phyloP scores from a whole-genome alignment of 2,329 filamentous ascomycete species.

The Colletotrichum neosansevieriae region DNA sequence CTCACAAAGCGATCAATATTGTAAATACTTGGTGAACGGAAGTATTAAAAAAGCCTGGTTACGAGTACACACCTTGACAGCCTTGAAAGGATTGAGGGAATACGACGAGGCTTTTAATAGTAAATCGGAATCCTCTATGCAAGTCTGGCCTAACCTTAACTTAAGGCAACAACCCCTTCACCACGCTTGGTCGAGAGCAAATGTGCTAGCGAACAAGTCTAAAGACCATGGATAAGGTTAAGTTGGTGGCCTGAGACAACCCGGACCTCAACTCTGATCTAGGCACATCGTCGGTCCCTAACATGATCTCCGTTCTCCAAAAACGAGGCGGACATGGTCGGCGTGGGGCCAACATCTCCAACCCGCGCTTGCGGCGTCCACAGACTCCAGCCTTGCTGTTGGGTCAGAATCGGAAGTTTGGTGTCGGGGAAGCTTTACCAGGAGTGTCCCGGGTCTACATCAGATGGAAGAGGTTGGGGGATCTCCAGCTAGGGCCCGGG shows the following conservation, averaged over 20 bases:
- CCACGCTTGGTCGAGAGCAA: neutral
- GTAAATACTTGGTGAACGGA: no score
- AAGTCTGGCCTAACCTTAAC: no score
- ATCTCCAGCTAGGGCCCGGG: neutral
- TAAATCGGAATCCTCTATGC: neutral
- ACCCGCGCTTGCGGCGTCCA: neutral
- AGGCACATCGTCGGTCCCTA: neutral
- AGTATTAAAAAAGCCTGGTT: no score
- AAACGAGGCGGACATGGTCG: neutral
- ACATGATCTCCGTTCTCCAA: neutral
- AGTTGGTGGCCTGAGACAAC: constrained; percentile 17
- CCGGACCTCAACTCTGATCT: neutral
- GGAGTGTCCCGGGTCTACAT: neutral
- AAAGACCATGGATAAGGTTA: constrained; percentile 13
- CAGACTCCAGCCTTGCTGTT: neutral
- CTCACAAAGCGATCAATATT: neutral
- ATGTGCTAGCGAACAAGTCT: constrained; percentile 4
- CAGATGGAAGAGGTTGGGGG: constrained; percentile 6
- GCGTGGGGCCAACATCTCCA: neutral
- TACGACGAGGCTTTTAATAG: constrained; percentile 14
- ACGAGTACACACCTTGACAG: no score
- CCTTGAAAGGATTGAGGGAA: no score
- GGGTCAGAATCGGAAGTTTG: neutral
- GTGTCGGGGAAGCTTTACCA: neutral
- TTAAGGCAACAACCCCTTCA: neutral